phyloP scores from a whole-genome alignment of 2,329 filamentous ascomycete species.

The Penicillium nordicum region DNA sequence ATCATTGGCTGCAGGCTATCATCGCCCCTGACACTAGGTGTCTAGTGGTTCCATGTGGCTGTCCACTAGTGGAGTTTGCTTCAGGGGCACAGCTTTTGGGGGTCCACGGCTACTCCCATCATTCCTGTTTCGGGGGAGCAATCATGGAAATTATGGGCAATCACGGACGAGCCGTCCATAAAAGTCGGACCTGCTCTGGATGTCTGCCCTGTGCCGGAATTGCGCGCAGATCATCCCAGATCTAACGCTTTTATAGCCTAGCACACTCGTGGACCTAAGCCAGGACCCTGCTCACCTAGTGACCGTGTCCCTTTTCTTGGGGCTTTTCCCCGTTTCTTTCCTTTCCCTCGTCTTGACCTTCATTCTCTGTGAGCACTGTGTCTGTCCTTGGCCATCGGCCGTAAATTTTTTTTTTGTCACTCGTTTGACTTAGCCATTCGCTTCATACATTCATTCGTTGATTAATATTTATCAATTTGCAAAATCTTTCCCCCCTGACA shows the following conservation, averaged over 20 bases:
- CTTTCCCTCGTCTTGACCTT: constrained; percentile 18
- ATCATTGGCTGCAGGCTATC: constrained; percentile 11
- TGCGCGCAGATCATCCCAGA: constrained; percentile 3
- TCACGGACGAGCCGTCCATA: constrained; percentile 10
- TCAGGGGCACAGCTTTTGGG: constrained; percentile 13
- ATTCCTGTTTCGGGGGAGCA: constrained; percentile 1
- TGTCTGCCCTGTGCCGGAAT: neutral
- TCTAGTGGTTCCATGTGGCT: constrained; percentile 10
- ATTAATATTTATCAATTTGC: neutral
- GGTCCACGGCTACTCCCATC: constrained; percentile 2
- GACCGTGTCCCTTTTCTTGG: constrained; percentile 17
- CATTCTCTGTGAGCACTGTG: constrained; percentile 25
- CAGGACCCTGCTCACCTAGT: neutral
- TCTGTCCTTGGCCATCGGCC: constrained; percentile 24
- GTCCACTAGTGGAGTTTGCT: constrained; percentile 10
- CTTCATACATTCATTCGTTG: constrained; percentile 2
- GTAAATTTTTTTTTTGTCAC: constrained; percentile 20
- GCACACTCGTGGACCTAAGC: constrained; percentile 5
- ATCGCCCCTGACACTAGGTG: constrained; percentile 21
- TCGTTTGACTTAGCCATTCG: constrained; percentile 21
- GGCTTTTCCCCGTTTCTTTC: constrained; percentile 6
- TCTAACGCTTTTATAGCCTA: constrained; percentile 11
- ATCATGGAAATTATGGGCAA: constrained; percentile 1
- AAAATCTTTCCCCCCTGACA: constrained; percentile 10
- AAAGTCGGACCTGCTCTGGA: neutral